phyloP scores from a whole-genome alignment of 2,329 filamentous ascomycete genomes.

The Monilinia laxa region DNA sequence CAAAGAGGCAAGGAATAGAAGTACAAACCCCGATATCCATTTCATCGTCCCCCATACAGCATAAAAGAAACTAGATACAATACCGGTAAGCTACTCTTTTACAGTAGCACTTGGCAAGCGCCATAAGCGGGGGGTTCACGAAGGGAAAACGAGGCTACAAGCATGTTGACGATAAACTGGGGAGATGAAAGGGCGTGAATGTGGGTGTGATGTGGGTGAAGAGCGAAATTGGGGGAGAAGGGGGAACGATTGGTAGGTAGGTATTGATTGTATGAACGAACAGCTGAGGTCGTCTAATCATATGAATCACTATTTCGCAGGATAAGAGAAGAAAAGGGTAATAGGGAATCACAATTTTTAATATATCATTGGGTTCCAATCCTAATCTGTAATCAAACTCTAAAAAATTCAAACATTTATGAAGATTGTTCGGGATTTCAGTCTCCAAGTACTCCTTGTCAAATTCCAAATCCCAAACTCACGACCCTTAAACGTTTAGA shows the following conservation, averaged over 20 bases:
- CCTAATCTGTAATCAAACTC: too few species aligned
- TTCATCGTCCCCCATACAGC: too few species aligned
- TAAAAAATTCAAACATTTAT: too few species aligned
- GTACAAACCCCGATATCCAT: too few species aligned
- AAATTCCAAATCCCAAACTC: too few species aligned
- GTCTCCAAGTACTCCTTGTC: too few species aligned
- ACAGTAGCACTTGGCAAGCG: background rate
- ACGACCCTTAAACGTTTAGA: too few species aligned
- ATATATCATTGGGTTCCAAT: too few species aligned
- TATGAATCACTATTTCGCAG: too few species aligned
- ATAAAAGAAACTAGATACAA: too few species aligned
- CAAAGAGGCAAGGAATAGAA: too few species aligned
- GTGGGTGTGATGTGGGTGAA: slow-evolving; percentile 12
- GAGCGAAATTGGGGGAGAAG: background rate
- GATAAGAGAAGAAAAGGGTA: background rate
- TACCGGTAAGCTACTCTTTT: slow-evolving; percentile 1
- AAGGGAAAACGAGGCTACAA: slow-evolving; percentile 2
- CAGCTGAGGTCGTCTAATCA: background rate
- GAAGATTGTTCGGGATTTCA: too few species aligned
- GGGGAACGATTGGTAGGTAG: background rate
- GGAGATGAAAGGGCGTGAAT: background rate
- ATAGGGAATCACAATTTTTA: background rate
- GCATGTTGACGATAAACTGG: slow-evolving; percentile 21
- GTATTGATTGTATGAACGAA: background rate
- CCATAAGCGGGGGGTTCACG: slow-evolving; percentile 2